Conservation (phyloP, 306 rosid genomes). For the Crotalaria pallida region DNA sequence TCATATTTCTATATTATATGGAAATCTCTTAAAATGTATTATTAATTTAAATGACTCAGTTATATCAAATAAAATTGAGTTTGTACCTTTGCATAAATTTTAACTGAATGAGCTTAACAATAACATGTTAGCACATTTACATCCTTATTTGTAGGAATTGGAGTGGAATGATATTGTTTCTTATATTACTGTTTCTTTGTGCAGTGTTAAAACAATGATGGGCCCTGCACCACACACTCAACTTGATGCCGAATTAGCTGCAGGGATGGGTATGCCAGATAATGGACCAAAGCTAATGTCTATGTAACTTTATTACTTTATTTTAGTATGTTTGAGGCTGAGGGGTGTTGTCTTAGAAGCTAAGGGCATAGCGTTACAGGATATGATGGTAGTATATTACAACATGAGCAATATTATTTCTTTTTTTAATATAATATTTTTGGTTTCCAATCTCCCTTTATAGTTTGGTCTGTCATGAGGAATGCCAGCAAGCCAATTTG, state of each 20-base stretch:
- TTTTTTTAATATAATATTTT: neutral
- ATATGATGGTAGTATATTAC: neutral
- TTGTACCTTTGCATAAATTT: neutral
- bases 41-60: neutral
- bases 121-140: neutral
- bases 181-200: constrained; percentile 21
- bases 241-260: constrained; percentile 88
- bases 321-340: too few species aligned
- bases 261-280: constrained; percentile 97
- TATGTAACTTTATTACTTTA: constrained; percentile 25
- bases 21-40: neutral
- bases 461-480: neutral
- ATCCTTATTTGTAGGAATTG: neutral
- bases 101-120: neutral
- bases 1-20: neutral
- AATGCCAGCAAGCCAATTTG: neutral
- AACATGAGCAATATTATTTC: neutral
- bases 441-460: neutral
- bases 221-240: constrained; percentile 92
- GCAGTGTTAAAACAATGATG: constrained; percentile 66
- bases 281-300: constrained; percentile 92
- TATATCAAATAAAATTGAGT: neutral
- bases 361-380: neutral
- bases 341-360: neutral
- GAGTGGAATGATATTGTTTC: neutral